Base-by-base conservation (phyloP, 1,284 basidiomycete species). In the Tetrapyrgos nigripes region DNA sequence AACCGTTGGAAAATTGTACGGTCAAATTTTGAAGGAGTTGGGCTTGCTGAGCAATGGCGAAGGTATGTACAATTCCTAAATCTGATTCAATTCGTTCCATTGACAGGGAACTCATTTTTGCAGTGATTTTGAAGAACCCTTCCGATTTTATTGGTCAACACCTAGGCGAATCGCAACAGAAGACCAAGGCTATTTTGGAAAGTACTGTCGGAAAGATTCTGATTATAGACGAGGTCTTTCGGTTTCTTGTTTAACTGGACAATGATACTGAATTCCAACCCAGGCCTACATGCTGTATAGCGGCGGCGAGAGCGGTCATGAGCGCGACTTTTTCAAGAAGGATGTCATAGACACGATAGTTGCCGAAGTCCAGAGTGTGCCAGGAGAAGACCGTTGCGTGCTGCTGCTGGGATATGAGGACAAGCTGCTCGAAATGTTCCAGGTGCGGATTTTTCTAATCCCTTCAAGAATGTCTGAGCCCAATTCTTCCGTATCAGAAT, bases 291-390 rank as follows among this genome's bases (percentile, higher is more conserved):
- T 86, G 84, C 68, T 89, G n/a, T 85, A 87, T 58, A 76, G 77
- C 35, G 79, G 80, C 50, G 67, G 68, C 3, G 66, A 70, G 8
- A 68, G 65, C 4, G 68, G 69, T 52, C 72, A 68, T 3, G 62
- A 50, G 17, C 67, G 50, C 28, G 86, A 89, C 62, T 67, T 74
- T 0, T 89, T 74, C 72, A 89, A 87, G 67, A 86, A 83, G 1
- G 79, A 86, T 0, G 88, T 89, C 44, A 86, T 89, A 51, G 88
- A 89, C 61, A 89, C 88, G 1, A 83, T 89, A 52, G 88, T 89
- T 0, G 88, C 88, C 0, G 88, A 89, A 67, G 82, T 89, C 8
- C 88, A 90, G 64, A 87, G 80, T 55, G 78, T 79, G 1, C 84
- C 85, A 0, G 87, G n/a, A 0, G 87, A 89, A 58, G 88, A 89